Base-by-base conservation (phyloP, 2,329 filamentous ascomycete genomes). In the Dothideomycetidae sp. region DNA sequence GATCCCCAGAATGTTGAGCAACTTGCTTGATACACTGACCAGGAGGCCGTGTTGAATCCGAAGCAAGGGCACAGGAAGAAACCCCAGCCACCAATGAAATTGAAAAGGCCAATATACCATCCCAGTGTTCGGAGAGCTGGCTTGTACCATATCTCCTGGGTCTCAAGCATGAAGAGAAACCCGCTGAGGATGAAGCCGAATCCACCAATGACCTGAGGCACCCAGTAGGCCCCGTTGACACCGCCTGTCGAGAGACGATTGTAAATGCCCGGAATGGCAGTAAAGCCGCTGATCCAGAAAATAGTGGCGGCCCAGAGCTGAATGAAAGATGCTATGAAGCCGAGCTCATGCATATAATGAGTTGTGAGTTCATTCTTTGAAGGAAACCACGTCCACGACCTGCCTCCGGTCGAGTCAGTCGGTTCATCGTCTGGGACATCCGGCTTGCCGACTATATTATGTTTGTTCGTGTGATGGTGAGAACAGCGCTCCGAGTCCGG, bases 61-160 rank as follows among this genome's bases (percentile, higher is more conserved):
- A 55, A 55, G 14, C 43, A 44, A 2, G 49, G 45, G 39, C 50
- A 48, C 17, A 53, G 16, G 4, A 46, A 45, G 40, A 52, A 55
- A 0, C 75, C 75, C 15, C 78, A 48, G 2, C 68, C 68, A 1
- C 76, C 76, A 13, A 79, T 57, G 2, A 77, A 52, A 46, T 79
- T 80, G 73, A 74, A 80, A 5, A 68, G 53, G 0, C 73, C 75
- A 45, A 81, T 69, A 52, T 79, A 73, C 76, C 75, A 80, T 3
- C 75, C 75, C 1, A 81, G 60, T 1, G 72, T 59, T 3, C 53
- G 50, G 3, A 60, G 61, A 0, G 72, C 70, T 0, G 76, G 75
- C 10, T 60, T 56, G 46, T 70, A 79, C 75, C 76, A 81, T 31
- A 61, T 66, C 29, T 62, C 51, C 53, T 80, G 75, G 2, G 73